These are phyloP conservation scores for Bryoerythrophyllum caledonicum DNA, from an alignment of 225 moss, liverwort and hornwort species.

Conservation along the genomic window DNA sequence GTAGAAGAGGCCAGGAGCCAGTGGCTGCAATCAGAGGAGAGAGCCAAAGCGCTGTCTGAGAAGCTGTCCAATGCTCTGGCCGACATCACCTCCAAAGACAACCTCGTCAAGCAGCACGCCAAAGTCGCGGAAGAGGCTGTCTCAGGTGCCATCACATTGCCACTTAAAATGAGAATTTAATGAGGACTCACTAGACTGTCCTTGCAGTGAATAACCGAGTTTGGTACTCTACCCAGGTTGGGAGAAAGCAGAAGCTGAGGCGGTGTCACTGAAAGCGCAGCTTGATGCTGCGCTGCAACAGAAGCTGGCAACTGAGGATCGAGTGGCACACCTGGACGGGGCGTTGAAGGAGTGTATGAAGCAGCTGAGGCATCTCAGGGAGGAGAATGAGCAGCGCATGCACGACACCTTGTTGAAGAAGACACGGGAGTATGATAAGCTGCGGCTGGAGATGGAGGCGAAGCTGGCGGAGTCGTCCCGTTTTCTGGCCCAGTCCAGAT, in stretches of 20 bases:
- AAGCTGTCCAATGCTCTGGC: conserved; percentile 64
- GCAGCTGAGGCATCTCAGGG: conserved; percentile 59
- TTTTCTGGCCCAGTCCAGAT: conserved; percentile 39
- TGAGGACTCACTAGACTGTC: background rate
- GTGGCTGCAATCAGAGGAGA: conserved; percentile 77
- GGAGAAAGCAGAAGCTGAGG: conserved; percentile 75
- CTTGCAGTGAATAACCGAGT: background rate
- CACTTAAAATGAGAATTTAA: background rate
- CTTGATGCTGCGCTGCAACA: conserved; percentile 62
- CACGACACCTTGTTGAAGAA: conserved; percentile 60
- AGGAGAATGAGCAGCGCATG: conserved; percentile 69
- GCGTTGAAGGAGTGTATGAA: conserved; percentile 74
- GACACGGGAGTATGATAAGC: conserved; percentile 60
- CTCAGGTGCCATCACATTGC: conserved; percentile 38
- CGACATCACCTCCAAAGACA: conserved; percentile 84
- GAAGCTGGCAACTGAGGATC: conserved; percentile 61
- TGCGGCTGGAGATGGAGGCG: conserved; percentile 61
- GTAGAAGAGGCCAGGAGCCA: conserved; percentile 59
- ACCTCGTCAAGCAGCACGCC: conserved; percentile 88
- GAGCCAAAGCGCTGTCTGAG: conserved; percentile 54
- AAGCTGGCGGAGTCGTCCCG: conserved; percentile 55
- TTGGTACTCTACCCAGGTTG: conserved; percentile 34
- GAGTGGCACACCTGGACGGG: conserved; percentile 66
- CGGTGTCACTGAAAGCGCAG: conserved; percentile 56
- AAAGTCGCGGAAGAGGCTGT: conserved; percentile 99